These are phyloP conservation scores for Scytalidium sp. DNA, from an alignment of 2,329 filamentous ascomycete genomes.

Conservation along the genomic window DNA sequence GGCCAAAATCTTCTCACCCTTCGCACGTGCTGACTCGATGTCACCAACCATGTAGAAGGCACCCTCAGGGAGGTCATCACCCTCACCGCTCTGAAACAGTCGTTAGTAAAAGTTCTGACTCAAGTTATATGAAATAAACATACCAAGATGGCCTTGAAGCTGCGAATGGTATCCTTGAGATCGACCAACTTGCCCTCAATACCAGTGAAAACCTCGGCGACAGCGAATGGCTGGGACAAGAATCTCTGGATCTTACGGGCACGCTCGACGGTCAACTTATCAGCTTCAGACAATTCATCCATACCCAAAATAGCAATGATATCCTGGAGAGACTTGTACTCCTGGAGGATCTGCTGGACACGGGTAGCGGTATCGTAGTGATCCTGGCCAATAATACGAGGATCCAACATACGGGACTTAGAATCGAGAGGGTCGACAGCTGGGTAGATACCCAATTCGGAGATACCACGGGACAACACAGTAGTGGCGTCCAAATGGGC, in stretches of 20 bases:
- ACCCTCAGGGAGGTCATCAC: slow-evolving; percentile 92
- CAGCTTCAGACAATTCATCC: slow-evolving; percentile 98
- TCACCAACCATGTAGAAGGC: slow-evolving; percentile 98
- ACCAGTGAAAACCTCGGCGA: slow-evolving; percentile 76
- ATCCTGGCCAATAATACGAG: slow-evolving; percentile 95
- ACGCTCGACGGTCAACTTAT: slow-evolving; percentile 99
- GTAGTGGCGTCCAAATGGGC: slow-evolving; percentile 99
- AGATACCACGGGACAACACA: slow-evolving; percentile 99
- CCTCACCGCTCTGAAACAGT: slow-evolving; percentile 77
- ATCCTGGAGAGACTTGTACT: slow-evolving; percentile 99
- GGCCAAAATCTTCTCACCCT: slow-evolving; percentile 99
- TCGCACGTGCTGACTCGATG: slow-evolving; percentile 85
- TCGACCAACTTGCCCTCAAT: slow-evolving; percentile 90
- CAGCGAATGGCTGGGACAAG: slow-evolving; percentile 98
- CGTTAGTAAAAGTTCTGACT: background rate
- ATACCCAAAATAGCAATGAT: slow-evolving; percentile 99
- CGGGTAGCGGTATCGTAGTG: slow-evolving; percentile 94
- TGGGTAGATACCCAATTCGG: slow-evolving; percentile 99
- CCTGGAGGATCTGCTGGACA: slow-evolving; percentile 99
- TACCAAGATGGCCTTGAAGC: slow-evolving; percentile 81
- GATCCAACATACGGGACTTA: slow-evolving; percentile 99
- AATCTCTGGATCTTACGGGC: slow-evolving; percentile 99
- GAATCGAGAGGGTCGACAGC: slow-evolving; percentile 99
- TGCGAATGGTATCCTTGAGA: slow-evolving; percentile 96
- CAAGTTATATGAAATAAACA: background rate